Evolutionary conservation across 2,329 filamentous ascomycete genomes (phyloP).

Genomic region (Xylogone sp.): DNA sequence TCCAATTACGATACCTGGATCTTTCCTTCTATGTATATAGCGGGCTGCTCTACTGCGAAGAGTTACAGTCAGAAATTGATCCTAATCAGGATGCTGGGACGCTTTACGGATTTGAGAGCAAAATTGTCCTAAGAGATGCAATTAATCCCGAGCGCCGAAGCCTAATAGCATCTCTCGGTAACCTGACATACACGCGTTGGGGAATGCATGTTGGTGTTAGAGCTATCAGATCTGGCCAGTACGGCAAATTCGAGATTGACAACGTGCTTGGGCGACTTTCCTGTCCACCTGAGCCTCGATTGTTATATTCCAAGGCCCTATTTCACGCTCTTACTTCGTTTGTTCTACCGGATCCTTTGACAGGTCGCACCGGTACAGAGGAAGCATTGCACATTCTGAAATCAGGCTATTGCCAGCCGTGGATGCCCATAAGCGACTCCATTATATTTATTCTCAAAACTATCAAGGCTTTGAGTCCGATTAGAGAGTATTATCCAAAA

Average conservation of each 20-base stretch:
- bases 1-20: slow-evolving; percentile 49
- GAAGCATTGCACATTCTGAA: slow-evolving; percentile 47
- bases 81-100: slow-evolving; percentile 55
- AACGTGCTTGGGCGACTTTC: slow-evolving; percentile 48
- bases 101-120: slow-evolving; percentile 55
- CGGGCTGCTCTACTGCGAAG: slow-evolving; percentile 39
- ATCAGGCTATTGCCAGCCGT: slow-evolving; percentile 35
- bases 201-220: slow-evolving; percentile 39
- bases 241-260: slow-evolving; percentile 50
- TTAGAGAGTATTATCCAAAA: slow-evolving; percentile 10
- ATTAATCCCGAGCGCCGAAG: slow-evolving; percentile 38
- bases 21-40: slow-evolving; percentile 45
- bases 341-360: slow-evolving; percentile 50
- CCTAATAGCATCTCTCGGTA: slow-evolving; percentile 50
- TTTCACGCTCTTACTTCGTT: slow-evolving; percentile 58
- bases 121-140: slow-evolving; percentile 49
- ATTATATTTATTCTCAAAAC: slow-evolving; percentile 3
- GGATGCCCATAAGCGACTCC: slow-evolving; percentile 2
- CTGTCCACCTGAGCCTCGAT: slow-evolving; percentile 49
- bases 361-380: slow-evolving; percentile 53
- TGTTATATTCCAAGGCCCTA: slow-evolving; percentile 51
- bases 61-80: slow-evolving; percentile 51
- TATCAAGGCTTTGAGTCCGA: slow-evolving; percentile 4
- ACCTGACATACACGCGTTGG: slow-evolving; percentile 20
- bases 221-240: slow-evolving; percentile 31